These are phyloP conservation scores for Paramecium tetraurelia DNA, from an alignment of 73 alveolate genomes.

Conservation along the genomic window DNA sequence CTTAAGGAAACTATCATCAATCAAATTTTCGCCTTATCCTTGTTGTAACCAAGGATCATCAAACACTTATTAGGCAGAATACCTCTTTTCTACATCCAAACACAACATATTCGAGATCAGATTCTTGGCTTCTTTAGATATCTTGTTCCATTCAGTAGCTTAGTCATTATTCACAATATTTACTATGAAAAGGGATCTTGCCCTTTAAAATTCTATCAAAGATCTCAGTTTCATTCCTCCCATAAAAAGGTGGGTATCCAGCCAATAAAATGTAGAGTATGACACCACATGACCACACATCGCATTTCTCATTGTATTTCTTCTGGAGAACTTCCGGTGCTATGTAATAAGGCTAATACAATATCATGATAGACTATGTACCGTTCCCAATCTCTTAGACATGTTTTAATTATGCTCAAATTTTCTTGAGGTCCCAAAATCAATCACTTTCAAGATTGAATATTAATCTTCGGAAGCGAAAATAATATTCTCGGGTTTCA, in stretches of 20 bases:
- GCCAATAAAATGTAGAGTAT: conserved; percentile 76
- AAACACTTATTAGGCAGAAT: conserved; percentile 33
- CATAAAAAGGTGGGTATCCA: conserved; percentile 83
- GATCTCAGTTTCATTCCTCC: conserved; percentile 72
- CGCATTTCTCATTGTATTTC: conserved; percentile 85
- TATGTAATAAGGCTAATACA: conserved; percentile 59
- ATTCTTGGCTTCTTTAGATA: conserved; percentile 71
- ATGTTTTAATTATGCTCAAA: conserved; percentile 65
- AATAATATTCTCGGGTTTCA: conserved; percentile 69
- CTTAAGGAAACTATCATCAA: background rate
- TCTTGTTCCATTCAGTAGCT: conserved; percentile 63
- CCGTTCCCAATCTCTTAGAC: conserved; percentile 89
- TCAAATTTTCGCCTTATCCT: background rate
- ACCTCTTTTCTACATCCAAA: conserved; percentile 56
- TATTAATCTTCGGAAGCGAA: conserved; percentile 14
- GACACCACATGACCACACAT: conserved; percentile 89
- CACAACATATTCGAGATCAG: conserved; percentile 59
- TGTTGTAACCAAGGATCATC: conserved; percentile 48
- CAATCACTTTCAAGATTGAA: conserved; percentile 52
- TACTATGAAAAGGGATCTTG: conserved; percentile 58
- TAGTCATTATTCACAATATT: background rate
- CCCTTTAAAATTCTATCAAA: conserved; percentile 71
- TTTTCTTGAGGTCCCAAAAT: conserved; percentile 58
- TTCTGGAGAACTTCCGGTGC: conserved; percentile 86
- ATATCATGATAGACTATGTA: background rate